Evolutionary conservation across 2,329 filamentous ascomycete genomes (phyloP).

Genomic region (Blastomyces parvus): DNA sequence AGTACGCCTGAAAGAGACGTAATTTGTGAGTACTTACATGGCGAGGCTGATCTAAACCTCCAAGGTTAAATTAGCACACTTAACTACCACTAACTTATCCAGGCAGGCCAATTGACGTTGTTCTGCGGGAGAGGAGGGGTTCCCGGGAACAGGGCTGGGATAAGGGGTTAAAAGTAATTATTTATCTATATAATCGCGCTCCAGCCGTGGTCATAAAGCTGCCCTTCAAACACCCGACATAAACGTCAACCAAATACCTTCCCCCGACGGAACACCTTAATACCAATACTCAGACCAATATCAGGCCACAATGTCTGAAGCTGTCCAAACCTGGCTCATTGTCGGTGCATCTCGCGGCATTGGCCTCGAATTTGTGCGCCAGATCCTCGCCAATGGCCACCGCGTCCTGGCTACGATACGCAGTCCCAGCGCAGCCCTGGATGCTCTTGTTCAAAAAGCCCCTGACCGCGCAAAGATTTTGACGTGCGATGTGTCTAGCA

Average conservation of each 20-base stretch:
- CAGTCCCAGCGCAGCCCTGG: background rate
- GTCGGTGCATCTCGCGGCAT: background rate
- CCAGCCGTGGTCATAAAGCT: background rate
- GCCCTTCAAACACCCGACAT: background rate
- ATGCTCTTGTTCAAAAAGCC: background rate
- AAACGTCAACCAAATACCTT: background rate
- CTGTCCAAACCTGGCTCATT: background rate
- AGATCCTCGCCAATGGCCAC: background rate
- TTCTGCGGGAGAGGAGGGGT: too few relatives aligned
- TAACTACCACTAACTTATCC: too few relatives aligned
- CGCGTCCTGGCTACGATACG: background rate
- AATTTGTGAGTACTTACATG: background rate
- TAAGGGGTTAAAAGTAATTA: too few relatives aligned
- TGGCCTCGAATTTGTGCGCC: background rate
- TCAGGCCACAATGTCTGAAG: background rate
- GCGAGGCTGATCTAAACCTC: background rate
- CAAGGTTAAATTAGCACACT: too few relatives aligned
- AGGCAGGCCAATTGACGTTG: too few relatives aligned
- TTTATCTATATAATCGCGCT: background rate
- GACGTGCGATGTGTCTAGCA: background rate
- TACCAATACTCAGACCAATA: background rate
- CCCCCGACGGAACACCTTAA: background rate
- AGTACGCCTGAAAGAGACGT: background rate
- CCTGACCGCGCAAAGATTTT: background rate
- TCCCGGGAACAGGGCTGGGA: too few relatives aligned